Evolutionary conservation across 176 grass and related monocot species (phyloP).

Genomic region (Panicum miliaceum): DNA sequence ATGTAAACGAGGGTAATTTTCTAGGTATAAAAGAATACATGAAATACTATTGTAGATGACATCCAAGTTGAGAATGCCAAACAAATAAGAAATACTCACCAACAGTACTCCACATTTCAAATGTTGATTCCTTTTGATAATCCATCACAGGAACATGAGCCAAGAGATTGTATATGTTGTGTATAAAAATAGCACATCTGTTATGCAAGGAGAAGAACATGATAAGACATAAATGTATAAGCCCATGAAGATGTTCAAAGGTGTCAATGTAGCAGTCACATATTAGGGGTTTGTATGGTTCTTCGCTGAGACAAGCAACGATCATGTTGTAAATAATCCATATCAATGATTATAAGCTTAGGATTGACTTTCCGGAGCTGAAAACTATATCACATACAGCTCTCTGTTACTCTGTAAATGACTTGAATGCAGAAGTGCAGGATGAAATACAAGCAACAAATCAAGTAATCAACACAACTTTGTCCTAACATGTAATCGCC

Average conservation of each 20-base stretch:
- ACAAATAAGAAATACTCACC: conserved; percentile 50
- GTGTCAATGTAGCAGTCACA: not conserved
- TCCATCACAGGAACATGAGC: conserved; percentile 60
- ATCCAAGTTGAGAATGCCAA: no score
- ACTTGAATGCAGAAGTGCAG: not conserved
- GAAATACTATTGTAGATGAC: no score
- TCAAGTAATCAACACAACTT: not conserved
- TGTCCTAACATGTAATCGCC: conserved; percentile 7
- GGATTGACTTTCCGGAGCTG: conserved; percentile 16
- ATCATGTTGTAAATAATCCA: conserved; percentile 5
- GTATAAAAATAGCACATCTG: conserved; percentile 57
- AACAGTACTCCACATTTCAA: conserved; percentile 73
- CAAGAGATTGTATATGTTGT: conserved; percentile 71
- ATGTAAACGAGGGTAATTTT: not conserved
- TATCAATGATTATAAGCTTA: not conserved
- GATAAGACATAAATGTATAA: conserved; percentile 35
- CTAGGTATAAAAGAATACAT: conserved; percentile 9
- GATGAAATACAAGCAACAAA: conserved; percentile 5
- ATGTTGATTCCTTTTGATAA: conserved; percentile 60
- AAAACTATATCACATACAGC: conserved; percentile 15
- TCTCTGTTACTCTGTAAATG: not conserved
- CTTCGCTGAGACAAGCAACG: not conserved
- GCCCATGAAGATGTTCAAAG: conserved; percentile 17
- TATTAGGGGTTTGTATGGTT: not conserved
- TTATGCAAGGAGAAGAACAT: conserved; percentile 38